Evolutionary conservation across 1,139 yeast species (phyloP), one percentile per base, ranked within the genome.

Genomic region (Geotrichum fermentans): DNA sequence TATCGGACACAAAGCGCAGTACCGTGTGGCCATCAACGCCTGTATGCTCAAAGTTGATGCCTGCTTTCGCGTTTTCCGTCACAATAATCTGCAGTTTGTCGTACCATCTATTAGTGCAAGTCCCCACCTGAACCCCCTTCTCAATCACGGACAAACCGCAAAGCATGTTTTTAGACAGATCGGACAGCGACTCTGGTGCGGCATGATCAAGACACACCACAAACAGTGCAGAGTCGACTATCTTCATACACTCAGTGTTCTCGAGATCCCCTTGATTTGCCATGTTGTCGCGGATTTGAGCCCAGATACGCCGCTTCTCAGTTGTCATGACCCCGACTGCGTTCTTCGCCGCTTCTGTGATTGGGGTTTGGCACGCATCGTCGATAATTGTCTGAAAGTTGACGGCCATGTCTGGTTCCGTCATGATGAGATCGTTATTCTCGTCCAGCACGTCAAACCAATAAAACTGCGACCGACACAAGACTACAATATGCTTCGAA

Each of bases 11-110:
- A 70, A 85, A 84, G 55, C 96, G 71, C 58, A 89, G 71, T 6
- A 89, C 96, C 0, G 97, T 89, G 65, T 89, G 96, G 50, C 97
- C 96, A 69, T 89, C 97, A 32, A 89, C 95, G 60, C 96, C 96
- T 0, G 96, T 89, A 63, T 89, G 96, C 64, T 89, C 97, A 64
- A 89, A 89, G 66, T 89, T 89, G 59, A 89, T 82, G 36, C 97
- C 97, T 1, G 95, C 96, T 65, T 86, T 86, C 34, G 95, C 96
- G 65, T 88, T 87, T 63, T 82, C 80, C n/a, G 96, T 87, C 47
- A 89, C 80, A 51, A 89, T 89, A 56, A 89, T 75, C 67, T 89
- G 97, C 56, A 89, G 71, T 69, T 89, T 89, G 68, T 89, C 96
- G 64, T 88, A 89, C 96, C 96, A 89, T 64, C 97, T 75, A 67